Conservation (phyloP, 768 basidiomycete genomes). For the Serendipita vermifera region DNA sequence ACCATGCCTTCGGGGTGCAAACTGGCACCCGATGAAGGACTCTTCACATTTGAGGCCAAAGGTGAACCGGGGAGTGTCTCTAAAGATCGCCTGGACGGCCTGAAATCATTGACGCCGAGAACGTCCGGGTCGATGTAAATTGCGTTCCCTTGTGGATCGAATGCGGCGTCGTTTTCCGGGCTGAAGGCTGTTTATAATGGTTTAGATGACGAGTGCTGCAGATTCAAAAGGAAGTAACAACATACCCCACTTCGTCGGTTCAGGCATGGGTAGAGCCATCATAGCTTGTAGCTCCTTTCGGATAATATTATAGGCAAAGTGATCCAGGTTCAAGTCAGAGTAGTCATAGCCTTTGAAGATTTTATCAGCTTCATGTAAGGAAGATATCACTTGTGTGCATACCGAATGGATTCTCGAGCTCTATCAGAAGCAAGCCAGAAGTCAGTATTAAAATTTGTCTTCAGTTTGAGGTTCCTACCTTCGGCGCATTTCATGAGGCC, state of each 20-base stretch:
- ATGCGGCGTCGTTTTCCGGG: conserved; percentile 2
- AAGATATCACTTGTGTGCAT: neutral
- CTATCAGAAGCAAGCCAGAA: too few relatives aligned
- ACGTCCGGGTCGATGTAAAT: conserved; percentile 5
- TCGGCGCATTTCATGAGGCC: conserved; percentile 11
- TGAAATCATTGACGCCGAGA: too few relatives aligned
- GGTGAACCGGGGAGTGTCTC: too few relatives aligned
- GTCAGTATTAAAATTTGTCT: too few relatives aligned
- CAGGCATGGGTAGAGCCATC: conserved; percentile 10
- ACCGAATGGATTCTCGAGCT: conserved; percentile 11
- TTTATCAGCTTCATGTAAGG: neutral
- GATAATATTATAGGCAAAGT: conserved; percentile 12
- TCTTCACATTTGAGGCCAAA: too few relatives aligned
- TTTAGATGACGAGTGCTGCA: too few relatives aligned
- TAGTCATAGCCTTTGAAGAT: neutral
- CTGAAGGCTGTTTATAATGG: too few relatives aligned
- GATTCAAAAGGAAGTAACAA: too few relatives aligned
- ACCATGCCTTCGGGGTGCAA: too few relatives aligned
- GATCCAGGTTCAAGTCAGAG: conserved; percentile 9
- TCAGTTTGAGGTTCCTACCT: too few relatives aligned
- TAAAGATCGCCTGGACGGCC: too few relatives aligned
- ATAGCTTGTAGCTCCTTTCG: conserved; percentile 9
- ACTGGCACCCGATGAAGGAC: too few relatives aligned
- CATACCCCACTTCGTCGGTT: conserved; percentile 10
- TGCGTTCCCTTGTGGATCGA: neutral